Percentiles rank a stretch among this genome's conserved stretches.
phyloP scores from a whole-genome alignment of 75 land plant genomes.

The Pinus taeda region DNA sequence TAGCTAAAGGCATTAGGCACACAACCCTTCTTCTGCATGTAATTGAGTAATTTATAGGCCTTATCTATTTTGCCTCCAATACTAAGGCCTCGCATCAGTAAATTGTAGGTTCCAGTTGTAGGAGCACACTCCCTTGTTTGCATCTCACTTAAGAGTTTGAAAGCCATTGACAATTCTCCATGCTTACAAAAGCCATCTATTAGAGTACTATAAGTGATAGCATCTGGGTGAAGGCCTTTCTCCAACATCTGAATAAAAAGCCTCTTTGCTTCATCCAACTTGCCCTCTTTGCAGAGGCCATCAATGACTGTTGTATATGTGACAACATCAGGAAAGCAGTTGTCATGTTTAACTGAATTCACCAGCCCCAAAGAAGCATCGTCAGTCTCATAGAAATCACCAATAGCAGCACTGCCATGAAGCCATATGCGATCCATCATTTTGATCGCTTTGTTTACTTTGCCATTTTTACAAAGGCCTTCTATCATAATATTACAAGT shows the following conservation, averaged over 20 bases:
- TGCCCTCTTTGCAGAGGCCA: conserved; percentile 69
- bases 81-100: conserved; percentile 43
- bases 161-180: conserved; percentile 68
- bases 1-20: conserved; percentile 44
- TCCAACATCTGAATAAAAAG: conserved; percentile 54
- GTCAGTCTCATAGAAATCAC: conserved; percentile 23
- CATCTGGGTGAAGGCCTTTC: conserved; percentile 59
- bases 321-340: conserved; percentile 55
- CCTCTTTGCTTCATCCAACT: conserved; percentile 66
- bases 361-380: conserved; percentile 41
- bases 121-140: conserved; percentile 53
- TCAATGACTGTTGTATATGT: conserved; percentile 76
- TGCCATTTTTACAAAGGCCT: conserved; percentile 66
- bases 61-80: conserved; percentile 38
- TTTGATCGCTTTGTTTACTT: conserved; percentile 63
- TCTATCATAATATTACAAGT: conserved; percentile 73
- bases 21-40: conserved; percentile 53
- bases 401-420: conserved; percentile 49
- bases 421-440: conserved; percentile 65
- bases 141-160: conserved; percentile 64
- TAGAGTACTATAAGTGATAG: conserved; percentile 53
- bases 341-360: conserved; percentile 24
- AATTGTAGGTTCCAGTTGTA: conserved; percentile 50
- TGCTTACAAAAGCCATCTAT: conserved; percentile 62
- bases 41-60: conserved; percentile 41